These are phyloP conservation scores for Aspergillus incahuasiensis DNA, from an alignment of 495 filamentous ascomycete genomes.

Conservation along the genomic window DNA sequence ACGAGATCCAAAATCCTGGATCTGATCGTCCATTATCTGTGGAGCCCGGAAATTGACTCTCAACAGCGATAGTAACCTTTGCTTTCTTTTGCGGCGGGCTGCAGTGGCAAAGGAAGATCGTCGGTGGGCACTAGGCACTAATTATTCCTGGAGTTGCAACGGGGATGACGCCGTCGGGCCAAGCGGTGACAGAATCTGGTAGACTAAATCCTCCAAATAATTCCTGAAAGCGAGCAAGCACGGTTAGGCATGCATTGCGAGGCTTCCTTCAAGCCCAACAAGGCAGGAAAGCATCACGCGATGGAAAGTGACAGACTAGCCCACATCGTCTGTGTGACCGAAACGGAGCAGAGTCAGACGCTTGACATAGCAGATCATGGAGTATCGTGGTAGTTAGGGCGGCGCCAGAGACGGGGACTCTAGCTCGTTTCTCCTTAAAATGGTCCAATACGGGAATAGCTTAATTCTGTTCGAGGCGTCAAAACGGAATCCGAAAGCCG, in stretches of 20 bases:
- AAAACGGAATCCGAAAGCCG: not conserved
- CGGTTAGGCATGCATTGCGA: conserved; percentile 3
- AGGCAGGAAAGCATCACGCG: conserved; percentile 3
- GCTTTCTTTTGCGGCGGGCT: not conserved
- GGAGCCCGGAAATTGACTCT: not conserved
- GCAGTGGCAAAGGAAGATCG: not conserved
- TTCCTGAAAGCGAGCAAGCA: not conserved
- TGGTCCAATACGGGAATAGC: not conserved
- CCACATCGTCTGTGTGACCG: not conserved
- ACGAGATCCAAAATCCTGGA: not conserved
- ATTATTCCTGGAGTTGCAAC: not conserved
- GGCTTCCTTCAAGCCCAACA: not conserved
- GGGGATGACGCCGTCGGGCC: not conserved
- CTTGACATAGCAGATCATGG: not conserved
- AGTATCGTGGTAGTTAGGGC: not conserved
- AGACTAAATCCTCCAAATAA: not conserved
- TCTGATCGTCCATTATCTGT: not conserved
- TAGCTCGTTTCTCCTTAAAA: not conserved
- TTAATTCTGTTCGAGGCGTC: not conserved
- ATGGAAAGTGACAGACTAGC: conserved; percentile 9
- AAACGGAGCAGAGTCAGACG: not conserved
- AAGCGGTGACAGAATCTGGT: not conserved
- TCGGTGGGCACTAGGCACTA: not conserved
- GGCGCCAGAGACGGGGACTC: not conserved
- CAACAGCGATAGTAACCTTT: not conserved